Evolutionary conservation across 2,329 filamentous ascomycete genomes (phyloP).

Genomic region (Beauveria brongniartii): DNA sequence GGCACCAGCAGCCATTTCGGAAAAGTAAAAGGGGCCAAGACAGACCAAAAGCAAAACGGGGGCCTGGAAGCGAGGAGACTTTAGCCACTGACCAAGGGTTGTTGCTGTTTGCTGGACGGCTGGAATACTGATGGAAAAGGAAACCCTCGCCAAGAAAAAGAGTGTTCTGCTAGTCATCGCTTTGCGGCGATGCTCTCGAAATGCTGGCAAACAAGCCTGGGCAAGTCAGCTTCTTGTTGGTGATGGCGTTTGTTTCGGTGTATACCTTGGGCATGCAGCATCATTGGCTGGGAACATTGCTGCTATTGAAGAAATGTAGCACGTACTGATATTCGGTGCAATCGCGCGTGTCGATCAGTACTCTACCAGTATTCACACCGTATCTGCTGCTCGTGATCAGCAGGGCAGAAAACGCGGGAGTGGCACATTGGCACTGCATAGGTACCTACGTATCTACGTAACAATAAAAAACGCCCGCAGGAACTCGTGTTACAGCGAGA

Average conservation of each 20-base stretch:
- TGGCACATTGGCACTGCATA: too few relatives aligned
- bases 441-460: too few relatives aligned
- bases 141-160: neutral
- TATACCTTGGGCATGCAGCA: neutral
- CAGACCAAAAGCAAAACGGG: neutral
- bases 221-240: neutral
- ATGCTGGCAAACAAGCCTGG: neutral
- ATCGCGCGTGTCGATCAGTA: neutral
- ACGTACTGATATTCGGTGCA: neutral
- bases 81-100: neutral
- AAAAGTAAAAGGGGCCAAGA: neutral
- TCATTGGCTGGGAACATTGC: too few relatives aligned
- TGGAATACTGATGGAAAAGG: neutral
- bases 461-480: too few relatives aligned
- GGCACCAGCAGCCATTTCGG: neutral
- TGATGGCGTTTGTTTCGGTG: neutral
- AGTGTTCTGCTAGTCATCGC: neutral
- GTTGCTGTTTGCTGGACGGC: neutral
- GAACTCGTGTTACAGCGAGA: neutral
- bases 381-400: neutral
- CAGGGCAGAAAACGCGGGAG: neutral
- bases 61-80: neutral
- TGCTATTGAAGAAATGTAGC: neutral
- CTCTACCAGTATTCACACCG: neutral
- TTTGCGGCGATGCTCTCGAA: neutral